Evolutionary conservation across 148 eudicot species (phyloP).

Genomic region (Rhododendron ferrugineum): DNA sequence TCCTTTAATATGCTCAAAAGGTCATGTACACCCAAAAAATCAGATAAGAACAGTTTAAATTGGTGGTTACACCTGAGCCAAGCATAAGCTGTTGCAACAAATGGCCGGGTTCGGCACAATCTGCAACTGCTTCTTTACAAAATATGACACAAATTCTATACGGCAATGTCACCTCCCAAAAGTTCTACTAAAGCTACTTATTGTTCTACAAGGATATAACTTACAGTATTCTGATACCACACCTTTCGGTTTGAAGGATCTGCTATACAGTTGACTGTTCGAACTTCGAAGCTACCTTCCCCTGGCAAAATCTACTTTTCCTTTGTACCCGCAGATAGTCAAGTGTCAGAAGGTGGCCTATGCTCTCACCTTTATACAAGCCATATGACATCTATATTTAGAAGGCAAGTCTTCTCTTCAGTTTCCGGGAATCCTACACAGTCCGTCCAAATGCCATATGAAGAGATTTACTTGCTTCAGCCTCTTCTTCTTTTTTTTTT

Average conservation of each 20-base stretch:
- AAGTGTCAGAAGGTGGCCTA: neutral
- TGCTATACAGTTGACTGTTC: neutral
- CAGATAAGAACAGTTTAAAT: conserved; percentile 6
- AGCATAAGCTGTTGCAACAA: conserved; percentile 5
- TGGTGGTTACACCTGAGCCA: conserved; percentile 23
- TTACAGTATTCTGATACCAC: neutral
- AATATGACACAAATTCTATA: neutral
- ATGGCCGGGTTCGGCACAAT: neutral
- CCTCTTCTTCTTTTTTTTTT: neutral
- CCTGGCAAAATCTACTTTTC: conserved; percentile 2
- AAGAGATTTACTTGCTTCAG: neutral
- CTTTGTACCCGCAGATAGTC: neutral
- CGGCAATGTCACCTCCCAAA: neutral
- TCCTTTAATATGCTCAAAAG: neutral
- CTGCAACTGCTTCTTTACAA: conserved; percentile 2
- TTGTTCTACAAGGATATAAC: neutral
- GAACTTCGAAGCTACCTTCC: conserved; percentile 4
- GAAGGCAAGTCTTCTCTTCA: neutral
- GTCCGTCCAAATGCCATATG: neutral
- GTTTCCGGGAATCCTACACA: neutral
- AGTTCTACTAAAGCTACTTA: neutral
- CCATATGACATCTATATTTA: neutral
- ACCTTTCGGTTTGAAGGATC: neutral
- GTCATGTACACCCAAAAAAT: conserved; percentile 4
- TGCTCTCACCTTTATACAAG: conserved; percentile 16